Base-by-base conservation (phyloP, 2,329 filamentous ascomycete species). In the Fusarium sp. region DNA sequence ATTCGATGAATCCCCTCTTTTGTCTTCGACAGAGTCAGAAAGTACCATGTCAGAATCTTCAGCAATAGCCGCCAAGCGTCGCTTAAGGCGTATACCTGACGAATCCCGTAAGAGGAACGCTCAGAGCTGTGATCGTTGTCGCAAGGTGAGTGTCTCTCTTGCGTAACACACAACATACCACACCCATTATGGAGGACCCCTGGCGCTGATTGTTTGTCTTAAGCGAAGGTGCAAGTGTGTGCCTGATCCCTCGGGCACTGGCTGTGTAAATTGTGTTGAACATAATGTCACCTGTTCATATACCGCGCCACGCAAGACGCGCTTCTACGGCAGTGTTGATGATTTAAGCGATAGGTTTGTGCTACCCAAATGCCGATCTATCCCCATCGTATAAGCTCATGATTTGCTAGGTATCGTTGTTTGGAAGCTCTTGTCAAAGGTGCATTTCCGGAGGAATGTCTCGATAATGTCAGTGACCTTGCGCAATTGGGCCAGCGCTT, bases 141-240 rank as follows among this genome's bases (percentile, higher is more conserved):
- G 77, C 32, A 79, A 78, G 74, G 78, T 76, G 68, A 58, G 70
- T 29, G 27, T 14, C 14, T 44, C 20, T 51, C 14, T 37, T 37
- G 30, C 14, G 30, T 18, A 51, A 37, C 12, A 49, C 41, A 18
- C 6, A 24, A 11, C 14, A 24, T 24, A 45, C 42, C 42, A 44
- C 20, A 45, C 42, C 42, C 41, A 37, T 6, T 34, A 34, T 22
- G 25, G 10, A 11, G 29, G 8, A 37, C 30, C 27, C 42, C 41
- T 40, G 47, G 44, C 48, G 16, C 37, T 45, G 47, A 56, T 34
- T 34, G 41, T 55, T 37, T 63, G 45, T 20, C 18, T 57, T 57
- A 55, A 78, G 79, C 72, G 77, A 56, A 71, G 79, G 40, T 81
- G 78, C 69, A 80, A 78, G 66, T 81, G 79, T 52, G 75, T 80